phyloP scores from a whole-genome alignment of 2,329 filamentous ascomycete species.

The Colletotrichum orbiculare region DNA sequence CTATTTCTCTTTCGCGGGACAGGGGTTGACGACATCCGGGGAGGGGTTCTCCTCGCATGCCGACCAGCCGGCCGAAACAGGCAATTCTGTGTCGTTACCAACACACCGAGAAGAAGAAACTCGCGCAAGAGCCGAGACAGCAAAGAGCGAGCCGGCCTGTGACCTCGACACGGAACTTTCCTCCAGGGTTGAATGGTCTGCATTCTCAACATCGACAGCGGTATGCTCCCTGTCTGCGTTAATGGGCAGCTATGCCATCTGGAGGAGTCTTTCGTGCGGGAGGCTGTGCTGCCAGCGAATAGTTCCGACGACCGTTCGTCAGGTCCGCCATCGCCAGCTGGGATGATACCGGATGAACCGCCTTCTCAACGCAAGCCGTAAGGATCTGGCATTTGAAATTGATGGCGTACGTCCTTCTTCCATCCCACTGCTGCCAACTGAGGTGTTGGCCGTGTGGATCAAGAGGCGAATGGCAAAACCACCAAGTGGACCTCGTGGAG shows the following conservation, averaged over 20 bases:
- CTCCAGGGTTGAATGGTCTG: not conserved
- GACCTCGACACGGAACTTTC: slow-evolving; percentile 16
- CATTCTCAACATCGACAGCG: no score
- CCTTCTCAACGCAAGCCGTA: no score
- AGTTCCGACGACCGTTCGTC: no score
- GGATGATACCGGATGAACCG: no score
- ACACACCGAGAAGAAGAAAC: not conserved
- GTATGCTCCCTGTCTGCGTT: no score
- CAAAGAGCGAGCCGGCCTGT: not conserved
- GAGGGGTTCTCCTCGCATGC: slow-evolving; percentile 3
- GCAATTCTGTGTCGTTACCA: not conserved
- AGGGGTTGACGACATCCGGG: slow-evolving; percentile 2
- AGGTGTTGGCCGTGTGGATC: slow-evolving; percentile 22
- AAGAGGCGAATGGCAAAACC: slow-evolving; percentile 14
- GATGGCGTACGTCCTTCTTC: not conserved
- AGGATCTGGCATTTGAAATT: no score
- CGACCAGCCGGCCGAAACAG: not conserved
- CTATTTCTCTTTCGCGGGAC: slow-evolving; percentile 14
- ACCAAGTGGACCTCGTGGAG: slow-evolving; percentile 28
- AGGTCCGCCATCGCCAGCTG: no score
- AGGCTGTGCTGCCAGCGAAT: no score
- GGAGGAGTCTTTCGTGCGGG: no score
- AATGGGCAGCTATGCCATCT: no score
- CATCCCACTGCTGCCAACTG: not conserved
- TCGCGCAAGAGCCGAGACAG: not conserved